A percentile compares a stretch with the other conserved stretches of the same genome.
Conservation (phyloP, 257 asterid species). For the Fraxinus excelsior region DNA sequence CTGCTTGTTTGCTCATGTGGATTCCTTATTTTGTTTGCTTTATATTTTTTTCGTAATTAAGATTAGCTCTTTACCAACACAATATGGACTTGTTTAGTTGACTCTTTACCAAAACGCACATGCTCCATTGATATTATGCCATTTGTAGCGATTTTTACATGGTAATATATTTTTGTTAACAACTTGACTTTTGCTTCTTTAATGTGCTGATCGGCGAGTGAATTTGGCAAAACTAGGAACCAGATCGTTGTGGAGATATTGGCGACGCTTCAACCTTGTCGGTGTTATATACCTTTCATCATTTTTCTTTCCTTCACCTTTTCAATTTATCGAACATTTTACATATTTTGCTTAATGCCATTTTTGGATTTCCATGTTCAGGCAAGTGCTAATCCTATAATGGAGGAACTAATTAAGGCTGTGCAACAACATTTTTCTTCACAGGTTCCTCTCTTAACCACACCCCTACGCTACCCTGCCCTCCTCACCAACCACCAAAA, state of each 20-base stretch:
- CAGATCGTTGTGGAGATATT: slow-evolving; percentile 82
- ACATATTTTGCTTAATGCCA: not conserved
- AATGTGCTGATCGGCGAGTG: slow-evolving; percentile 45
- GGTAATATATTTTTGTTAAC: not conserved
- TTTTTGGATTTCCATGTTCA: slow-evolving; percentile 29
- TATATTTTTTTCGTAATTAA: too few species aligned
- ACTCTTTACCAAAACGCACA: not conserved
- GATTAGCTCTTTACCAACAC: too few species aligned
- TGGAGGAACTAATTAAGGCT: slow-evolving; percentile 58
- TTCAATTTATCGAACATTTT: not conserved
- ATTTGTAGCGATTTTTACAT: too few species aligned
- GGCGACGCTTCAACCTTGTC: slow-evolving; percentile 73
- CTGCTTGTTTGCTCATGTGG: too few species aligned
- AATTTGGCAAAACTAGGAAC: slow-evolving; percentile 74
- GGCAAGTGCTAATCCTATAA: slow-evolving; percentile 66
- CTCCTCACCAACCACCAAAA: too few species aligned
- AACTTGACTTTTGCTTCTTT: slow-evolving; percentile 11
- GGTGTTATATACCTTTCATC: slow-evolving; percentile 26
- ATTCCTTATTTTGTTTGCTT: too few species aligned
- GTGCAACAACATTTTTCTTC: slow-evolving; percentile 78
- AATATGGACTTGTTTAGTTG: too few species aligned
- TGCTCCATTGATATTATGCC: not conserved
- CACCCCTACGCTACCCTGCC: too few species aligned
- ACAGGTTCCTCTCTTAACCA: slow-evolving; percentile 50
- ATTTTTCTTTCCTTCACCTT: slow-evolving; percentile 3